Evolutionary conservation across 1,284 basidiomycete species (phyloP).

Genomic region (Apiotrichum brassicae): DNA sequence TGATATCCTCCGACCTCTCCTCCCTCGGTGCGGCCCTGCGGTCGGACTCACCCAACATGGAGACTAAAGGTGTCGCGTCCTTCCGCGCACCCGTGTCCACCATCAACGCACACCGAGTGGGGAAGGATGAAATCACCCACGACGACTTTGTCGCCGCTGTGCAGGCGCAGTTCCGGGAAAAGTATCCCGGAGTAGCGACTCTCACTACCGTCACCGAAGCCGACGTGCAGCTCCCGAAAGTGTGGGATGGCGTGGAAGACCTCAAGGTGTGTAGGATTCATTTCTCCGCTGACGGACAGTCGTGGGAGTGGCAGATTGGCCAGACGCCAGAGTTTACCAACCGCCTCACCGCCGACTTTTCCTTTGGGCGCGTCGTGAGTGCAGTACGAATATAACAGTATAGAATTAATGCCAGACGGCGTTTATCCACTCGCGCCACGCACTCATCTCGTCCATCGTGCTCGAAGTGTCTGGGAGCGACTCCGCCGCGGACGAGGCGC

Average conservation of each 20-base stretch:
- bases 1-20: slow-evolving; percentile 72
- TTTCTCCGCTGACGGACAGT: slow-evolving; percentile 49
- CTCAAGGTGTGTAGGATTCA: slow-evolving; percentile 13
- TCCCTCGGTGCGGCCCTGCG: slow-evolving; percentile 66
- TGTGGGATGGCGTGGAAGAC: slow-evolving; percentile 63
- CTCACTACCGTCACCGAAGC: slow-evolving; percentile 50
- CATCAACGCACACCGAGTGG: slow-evolving; percentile 55
- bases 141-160: slow-evolving; percentile 66
- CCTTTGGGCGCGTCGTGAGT: slow-evolving; percentile 38
- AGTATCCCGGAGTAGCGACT: slow-evolving; percentile 55
- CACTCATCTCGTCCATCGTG: slow-evolving; percentile 44
- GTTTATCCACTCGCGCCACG: slow-evolving; percentile 48
- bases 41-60: slow-evolving; percentile 61
- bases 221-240: slow-evolving; percentile 50
- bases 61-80: slow-evolving; percentile 80
- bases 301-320: slow-evolving; percentile 90
- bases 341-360: slow-evolving; percentile 28
- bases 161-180: slow-evolving; percentile 60
- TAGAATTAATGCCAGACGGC: slow-evolving; percentile 35
- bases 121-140: slow-evolving; percentile 51
- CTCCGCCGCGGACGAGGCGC: slow-evolving; percentile 5
- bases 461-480: slow-evolving; percentile 19
- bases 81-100: slow-evolving; percentile 85
- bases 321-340: slow-evolving; percentile 86
- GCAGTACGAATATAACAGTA: slow-evolving; percentile 31